Base-by-base conservation (phyloP, 352 stramenopile genomes). In the Pythium dissimile region DNA sequence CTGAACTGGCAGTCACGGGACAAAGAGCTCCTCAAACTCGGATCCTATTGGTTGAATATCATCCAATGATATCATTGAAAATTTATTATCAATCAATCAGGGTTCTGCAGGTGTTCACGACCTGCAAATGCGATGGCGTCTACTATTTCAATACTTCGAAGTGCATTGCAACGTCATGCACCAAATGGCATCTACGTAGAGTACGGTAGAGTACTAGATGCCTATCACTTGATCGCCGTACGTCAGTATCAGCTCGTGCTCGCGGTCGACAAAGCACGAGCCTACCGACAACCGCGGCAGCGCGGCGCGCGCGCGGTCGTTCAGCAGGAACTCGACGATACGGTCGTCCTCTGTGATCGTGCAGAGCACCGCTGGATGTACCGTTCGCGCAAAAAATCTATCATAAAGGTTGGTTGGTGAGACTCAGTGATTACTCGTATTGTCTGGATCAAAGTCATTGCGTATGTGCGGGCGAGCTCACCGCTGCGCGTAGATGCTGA, bases 401-500 rank as follows among this genome's bases (percentile, higher is more conserved):
- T 5, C 6, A 41, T 8, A 15, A 41, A 20, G 34, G 34, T 41
- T 6, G 12, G 4, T 6, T 41, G 13, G 5, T 18, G 34, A n/a
- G n/a, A n/a, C 13, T 41, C 34, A 41, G 34, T 8, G n/a, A n/a
- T n/a, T 35, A 38, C 38, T 8, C 23, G n/a, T 26, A 24, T 7
- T 20, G 27, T 54, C 45, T 18, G 6, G 16, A 16, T 34, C 7
- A 11, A 21, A 31, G 20, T 37, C 8, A 28, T 35, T 1, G 1
- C 16, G 10, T 32, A 16, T 21, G 24, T 45, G 26, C 8, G 34
- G 34, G 8, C 3, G 16, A 50, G n/a, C 65, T 28, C 55, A 90
- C 63, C 83, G 64, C 54, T 88, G 80, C 0, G 83, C 78, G 57
- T 88, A 93, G 43, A 89, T 63, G 45, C 80, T 93, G 62, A 86